A percentile compares a stretch with the other conserved stretches of the same genome.
Evolutionary conservation across 306 rosid genomes (phyloP).

Genomic region (Crotalaria pallida): DNA sequence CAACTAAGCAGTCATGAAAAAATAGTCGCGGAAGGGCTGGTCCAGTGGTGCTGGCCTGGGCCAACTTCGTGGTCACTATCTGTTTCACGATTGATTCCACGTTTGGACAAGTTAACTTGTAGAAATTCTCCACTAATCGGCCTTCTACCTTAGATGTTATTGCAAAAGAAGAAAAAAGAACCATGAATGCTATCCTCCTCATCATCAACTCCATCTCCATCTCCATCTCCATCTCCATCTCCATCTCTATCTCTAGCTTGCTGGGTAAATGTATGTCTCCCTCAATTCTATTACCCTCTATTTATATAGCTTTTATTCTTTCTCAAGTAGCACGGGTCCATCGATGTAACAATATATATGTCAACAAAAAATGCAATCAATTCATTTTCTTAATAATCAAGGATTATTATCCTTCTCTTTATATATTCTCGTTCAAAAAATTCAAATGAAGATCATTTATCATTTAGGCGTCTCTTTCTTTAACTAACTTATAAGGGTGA

Average conservation of each 20-base stretch:
- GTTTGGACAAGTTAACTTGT: conserved; percentile 53
- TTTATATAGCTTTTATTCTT: not conserved
- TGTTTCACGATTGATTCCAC: conserved; percentile 56
- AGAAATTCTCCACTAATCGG: conserved; percentile 51
- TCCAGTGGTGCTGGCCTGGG: conserved; percentile 48
- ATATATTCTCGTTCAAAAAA: too few species aligned
- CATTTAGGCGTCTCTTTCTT: too few species aligned
- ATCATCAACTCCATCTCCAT: too few species aligned
- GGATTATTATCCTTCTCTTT: too few species aligned
- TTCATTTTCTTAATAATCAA: too few species aligned
- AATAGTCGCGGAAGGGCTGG: conserved; percentile 74
- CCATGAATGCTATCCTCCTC: conserved; percentile 13
- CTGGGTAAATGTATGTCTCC: not conserved
- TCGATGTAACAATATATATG: too few species aligned
- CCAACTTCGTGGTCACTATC: conserved; percentile 51
- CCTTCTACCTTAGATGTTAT: conserved; percentile 30
- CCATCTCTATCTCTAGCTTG: conserved; percentile 15
- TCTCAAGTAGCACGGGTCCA: too few species aligned
- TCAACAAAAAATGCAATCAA: too few species aligned
- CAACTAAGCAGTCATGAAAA: conserved; percentile 78
- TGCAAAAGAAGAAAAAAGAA: conserved; percentile 14
- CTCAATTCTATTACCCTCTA: not conserved
- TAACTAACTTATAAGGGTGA: too few species aligned
- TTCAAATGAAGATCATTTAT: too few species aligned
- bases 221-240: too few species aligned